phyloP scores from a whole-genome alignment of 1,139 yeast species.

The Diutina catenulata region DNA sequence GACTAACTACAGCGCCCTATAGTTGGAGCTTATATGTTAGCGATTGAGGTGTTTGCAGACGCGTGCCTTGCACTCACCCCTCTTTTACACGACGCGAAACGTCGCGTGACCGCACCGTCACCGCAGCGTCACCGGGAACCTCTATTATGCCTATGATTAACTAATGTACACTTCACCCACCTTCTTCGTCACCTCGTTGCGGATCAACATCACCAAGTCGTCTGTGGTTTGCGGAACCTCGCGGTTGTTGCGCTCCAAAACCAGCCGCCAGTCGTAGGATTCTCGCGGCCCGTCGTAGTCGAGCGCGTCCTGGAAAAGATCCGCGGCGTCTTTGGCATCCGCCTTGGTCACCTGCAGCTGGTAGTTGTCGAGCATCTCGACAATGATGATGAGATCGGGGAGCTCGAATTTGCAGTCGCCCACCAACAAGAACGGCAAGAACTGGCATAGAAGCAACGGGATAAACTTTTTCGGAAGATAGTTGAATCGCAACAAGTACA shows the following conservation, averaged over 20 bases:
- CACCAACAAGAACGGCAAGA: conserved; percentile 29
- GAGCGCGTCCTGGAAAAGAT: conserved; percentile 10
- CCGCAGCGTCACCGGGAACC: no score
- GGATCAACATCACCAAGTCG: conserved; percentile 16
- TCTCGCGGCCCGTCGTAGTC: conserved; percentile 18
- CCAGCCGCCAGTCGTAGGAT: conserved; percentile 25
- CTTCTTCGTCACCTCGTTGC: conserved; percentile 23
- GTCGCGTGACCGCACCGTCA: no score
- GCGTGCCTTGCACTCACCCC: no score
- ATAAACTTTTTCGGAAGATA: conserved; percentile 51
- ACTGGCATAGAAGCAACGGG: conserved; percentile 39
- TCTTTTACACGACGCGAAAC: no score
- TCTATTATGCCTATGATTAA: neutral
- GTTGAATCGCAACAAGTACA: conserved; percentile 49
- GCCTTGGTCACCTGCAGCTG: conserved; percentile 18
- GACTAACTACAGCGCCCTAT: no score
- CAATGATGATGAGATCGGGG: conserved; percentile 34
- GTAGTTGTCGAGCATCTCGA: conserved; percentile 37
- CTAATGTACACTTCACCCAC: conserved; percentile 26
- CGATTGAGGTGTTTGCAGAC: no score
- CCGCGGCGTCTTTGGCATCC: neutral
- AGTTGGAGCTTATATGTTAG: no score
- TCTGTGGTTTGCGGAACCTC: conserved; percentile 16
- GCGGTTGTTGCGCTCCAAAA: conserved; percentile 11
- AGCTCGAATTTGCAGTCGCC: conserved; percentile 19